Conservation (phyloP, 495 filamentous ascomycete species). For the Penicillium lividum region DNA sequence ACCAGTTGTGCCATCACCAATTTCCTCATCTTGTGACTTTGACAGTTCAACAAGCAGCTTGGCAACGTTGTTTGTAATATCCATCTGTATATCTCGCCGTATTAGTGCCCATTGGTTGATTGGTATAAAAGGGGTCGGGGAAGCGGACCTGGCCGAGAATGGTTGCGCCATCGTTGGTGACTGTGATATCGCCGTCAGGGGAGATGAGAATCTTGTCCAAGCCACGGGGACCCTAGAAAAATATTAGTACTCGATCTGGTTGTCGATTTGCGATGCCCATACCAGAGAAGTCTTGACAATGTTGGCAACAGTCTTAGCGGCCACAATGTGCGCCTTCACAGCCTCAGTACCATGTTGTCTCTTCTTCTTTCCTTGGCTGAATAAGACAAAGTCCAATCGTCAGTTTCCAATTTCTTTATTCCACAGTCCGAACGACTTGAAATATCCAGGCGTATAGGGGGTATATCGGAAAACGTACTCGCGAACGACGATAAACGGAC, state of each 20-base stretch:
- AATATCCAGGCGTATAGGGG: slow-evolving; percentile 7
- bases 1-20: slow-evolving; percentile 97
- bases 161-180: slow-evolving; percentile 98
- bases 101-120: slow-evolving; percentile 20
- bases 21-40: slow-evolving; percentile 98
- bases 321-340: slow-evolving; percentile 96
- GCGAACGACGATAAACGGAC: slow-evolving; percentile 97
- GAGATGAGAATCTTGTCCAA: slow-evolving; percentile 99
- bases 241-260: slow-evolving; percentile 21
- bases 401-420: slow-evolving; percentile 3
- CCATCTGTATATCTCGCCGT: slow-evolving; percentile 63
- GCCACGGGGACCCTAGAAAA: slow-evolving; percentile 76
- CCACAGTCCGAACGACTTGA: slow-evolving; percentile 5
- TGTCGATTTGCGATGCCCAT: slow-evolving; percentile 17
- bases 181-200: slow-evolving; percentile 97
- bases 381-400: slow-evolving; percentile 22
- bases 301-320: slow-evolving; percentile 91
- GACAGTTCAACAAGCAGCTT: slow-evolving; percentile 97
- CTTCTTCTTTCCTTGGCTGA: slow-evolving; percentile 96
- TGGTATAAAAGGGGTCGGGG: slow-evolving; percentile 13
- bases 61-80: slow-evolving; percentile 97
- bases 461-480: slow-evolving; percentile 66
- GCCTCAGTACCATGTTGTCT: slow-evolving; percentile 94
- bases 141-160: slow-evolving; percentile 77
- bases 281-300: slow-evolving; percentile 95